Base-by-base conservation (phyloP, 306 rosid genomes). In the Comarum palustre region DNA sequence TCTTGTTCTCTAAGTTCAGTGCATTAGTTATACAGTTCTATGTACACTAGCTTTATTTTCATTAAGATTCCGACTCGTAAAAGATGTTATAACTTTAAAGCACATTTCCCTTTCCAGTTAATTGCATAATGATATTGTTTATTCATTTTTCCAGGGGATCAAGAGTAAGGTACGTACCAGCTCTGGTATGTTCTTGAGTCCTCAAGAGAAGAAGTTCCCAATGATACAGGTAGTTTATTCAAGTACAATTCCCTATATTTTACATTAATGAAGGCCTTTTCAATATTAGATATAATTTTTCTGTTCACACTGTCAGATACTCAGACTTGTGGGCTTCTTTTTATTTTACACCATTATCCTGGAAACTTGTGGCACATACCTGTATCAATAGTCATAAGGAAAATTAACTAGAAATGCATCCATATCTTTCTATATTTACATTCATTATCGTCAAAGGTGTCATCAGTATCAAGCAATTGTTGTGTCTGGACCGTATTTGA, bases 91-190 rank as follows among this genome's bases (percentile, higher is more conserved):
- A 61, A 61, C 25, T 61, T 61, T 7, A 31, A 19, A 31, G 13
- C 6, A 31, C 62, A 19, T 8, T 24, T 52, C 43, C 63, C 25
- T 45, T 51, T 54, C 38, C 25, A 25, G 15, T 27, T 36, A 42
- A 34, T 12, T 55, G 2, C 38, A 10, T 75, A 13, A 6, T 50
- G 22, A 13, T 47, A 43, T 36, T 77, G 29, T 68, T 50, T 22
- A 24, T 24, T 63, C 67, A 38, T 79, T 77, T 75, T 76, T 79
- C 73, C 84, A 93, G 97, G 98, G 98, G 79, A 75, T 93, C 66
- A 89, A 85, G 82, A 93, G 97, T 81, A 78, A 85, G 51, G 97
- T 91, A 51, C 87, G 98, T 83, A 93, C 98, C 64, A 93, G 98
- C 85, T 91, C 97, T 77, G 98, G 98, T 60, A 93, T 91, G 98